Percentiles rank a stretch among this genome's conserved stretches.
Conservation (phyloP, 192 early-diverging fungal genomes). For the Backusella psychrophila region DNA sequence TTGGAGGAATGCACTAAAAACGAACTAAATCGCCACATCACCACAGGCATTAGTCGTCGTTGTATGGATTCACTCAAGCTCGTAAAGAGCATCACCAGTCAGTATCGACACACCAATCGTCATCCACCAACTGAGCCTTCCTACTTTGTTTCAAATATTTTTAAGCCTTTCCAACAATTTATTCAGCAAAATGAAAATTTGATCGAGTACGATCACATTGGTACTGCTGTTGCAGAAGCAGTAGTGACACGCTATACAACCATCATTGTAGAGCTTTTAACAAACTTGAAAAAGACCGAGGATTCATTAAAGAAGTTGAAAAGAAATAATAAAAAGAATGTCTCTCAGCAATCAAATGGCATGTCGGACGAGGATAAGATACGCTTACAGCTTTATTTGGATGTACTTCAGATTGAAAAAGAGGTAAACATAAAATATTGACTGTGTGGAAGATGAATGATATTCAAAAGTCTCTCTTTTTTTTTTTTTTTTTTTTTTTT, state of each 20-base stretch:
- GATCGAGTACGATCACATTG: slow-evolving; percentile 20
- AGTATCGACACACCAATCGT: slow-evolving; percentile 43
- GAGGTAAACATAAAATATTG: slow-evolving; percentile 40
- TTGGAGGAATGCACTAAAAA: slow-evolving; percentile 30
- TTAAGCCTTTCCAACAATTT: slow-evolving; percentile 41
- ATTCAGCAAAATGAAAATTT: slow-evolving; percentile 29
- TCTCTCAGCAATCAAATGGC: not conserved
- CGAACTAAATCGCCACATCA: slow-evolving; percentile 38
- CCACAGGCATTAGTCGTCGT: slow-evolving; percentile 39
- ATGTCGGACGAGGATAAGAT: slow-evolving; percentile 59
- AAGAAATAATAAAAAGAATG: slow-evolving; percentile 23
- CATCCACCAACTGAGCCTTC: slow-evolving; percentile 47
- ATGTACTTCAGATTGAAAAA: slow-evolving; percentile 46
- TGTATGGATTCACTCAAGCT: slow-evolving; percentile 45
- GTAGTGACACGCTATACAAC: slow-evolving; percentile 42
- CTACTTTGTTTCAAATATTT: slow-evolving; percentile 47
- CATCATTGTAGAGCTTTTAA: slow-evolving; percentile 33
- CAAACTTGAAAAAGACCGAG: slow-evolving; percentile 41
- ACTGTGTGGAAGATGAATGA: not conserved
- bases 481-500: too few species aligned
- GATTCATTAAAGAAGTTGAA: slow-evolving; percentile 45
- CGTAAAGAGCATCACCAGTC: slow-evolving; percentile 37
- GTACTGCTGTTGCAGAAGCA: slow-evolving; percentile 38
- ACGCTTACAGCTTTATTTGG: slow-evolving; percentile 50
- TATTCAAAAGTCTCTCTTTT: not conserved